Conservation (phyloP, 208 protist genomes). For the Crithidia brevicula region DNA sequence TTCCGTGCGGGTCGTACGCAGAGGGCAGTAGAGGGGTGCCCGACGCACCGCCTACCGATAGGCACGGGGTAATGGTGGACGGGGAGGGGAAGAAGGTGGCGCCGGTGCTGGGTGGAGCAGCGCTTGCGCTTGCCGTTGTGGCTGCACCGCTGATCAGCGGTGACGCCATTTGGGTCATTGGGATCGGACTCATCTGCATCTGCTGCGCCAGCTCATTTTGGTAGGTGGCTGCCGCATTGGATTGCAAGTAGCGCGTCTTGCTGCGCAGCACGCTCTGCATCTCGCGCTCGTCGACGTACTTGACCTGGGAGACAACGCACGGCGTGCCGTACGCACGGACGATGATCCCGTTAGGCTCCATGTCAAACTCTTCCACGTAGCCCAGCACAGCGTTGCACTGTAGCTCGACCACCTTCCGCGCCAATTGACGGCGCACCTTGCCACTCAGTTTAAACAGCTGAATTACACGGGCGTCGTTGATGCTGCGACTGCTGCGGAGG, state of each 20-base stretch:
- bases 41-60: neutral
- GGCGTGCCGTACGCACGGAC: conserved; percentile 92
- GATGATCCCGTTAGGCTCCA: conserved; percentile 90
- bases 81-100: conserved; percentile 7
- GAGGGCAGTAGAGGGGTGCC: neutral
- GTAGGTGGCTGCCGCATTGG: conserved; percentile 15
- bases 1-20: no score
- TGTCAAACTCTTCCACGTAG: conserved; percentile 91
- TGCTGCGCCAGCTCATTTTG: conserved; percentile 12
- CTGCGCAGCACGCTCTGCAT: conserved; percentile 26
- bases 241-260: conserved; percentile 23
- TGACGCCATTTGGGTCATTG: conserved; percentile 7
- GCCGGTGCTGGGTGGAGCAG: no score
- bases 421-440: conserved; percentile 89
- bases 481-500: conserved; percentile 76
- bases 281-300: conserved; percentile 57
- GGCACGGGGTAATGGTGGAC: neutral
- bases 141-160: neutral
- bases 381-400: conserved; percentile 91
- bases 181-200: conserved; percentile 4
- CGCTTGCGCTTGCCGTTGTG: neutral
- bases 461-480: conserved; percentile 83
- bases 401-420: conserved; percentile 89
- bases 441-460: conserved; percentile 92
- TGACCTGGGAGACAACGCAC: conserved; percentile 79